Evolutionary conservation across 192 early-diverging fungal species (phyloP).

Genomic region (Backusella westeae): DNA sequence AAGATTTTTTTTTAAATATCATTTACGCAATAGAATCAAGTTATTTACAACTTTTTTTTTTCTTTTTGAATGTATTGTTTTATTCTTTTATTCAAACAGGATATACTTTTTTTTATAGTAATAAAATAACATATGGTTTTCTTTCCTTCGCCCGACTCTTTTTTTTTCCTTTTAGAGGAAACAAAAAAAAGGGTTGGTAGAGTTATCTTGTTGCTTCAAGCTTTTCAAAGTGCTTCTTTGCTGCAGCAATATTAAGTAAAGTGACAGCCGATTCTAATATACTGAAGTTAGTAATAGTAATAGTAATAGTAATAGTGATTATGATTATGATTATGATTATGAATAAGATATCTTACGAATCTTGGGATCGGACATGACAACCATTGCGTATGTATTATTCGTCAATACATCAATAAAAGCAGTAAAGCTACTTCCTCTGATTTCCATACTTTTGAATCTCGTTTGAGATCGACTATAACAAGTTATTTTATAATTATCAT

Average conservation of each 20-base stretch:
- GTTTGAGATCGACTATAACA: constrained; percentile 67
- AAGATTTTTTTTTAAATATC: not conserved
- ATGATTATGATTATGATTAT: not conserved
- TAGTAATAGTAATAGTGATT: not conserved
- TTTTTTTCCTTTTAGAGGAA: not conserved
- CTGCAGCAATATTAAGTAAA: constrained; percentile 77
- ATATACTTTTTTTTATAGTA: not conserved
- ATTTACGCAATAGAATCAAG: not conserved
- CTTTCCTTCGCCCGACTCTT: not conserved
- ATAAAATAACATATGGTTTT: not conserved
- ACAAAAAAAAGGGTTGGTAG: not conserved
- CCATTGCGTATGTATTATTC: constrained; percentile 85
- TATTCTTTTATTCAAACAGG: constrained; percentile 5
- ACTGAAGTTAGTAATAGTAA: not conserved
- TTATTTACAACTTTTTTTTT: not conserved
- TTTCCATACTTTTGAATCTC: constrained; percentile 86
- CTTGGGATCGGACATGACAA: constrained; percentile 77
- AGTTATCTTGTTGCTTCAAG: constrained; percentile 55
- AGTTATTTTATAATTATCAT: not conserved
- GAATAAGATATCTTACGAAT: constrained; percentile 63
- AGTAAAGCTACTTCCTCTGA: constrained; percentile 71
- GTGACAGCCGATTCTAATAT: constrained; percentile 75
- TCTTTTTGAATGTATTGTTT: not conserved
- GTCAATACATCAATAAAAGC: constrained; percentile 83
- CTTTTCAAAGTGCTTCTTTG: constrained; percentile 79